Evolutionary conservation across 805 yeast species (phyloP).

Genomic region (Ogataea nakhonphanomensis): DNA sequence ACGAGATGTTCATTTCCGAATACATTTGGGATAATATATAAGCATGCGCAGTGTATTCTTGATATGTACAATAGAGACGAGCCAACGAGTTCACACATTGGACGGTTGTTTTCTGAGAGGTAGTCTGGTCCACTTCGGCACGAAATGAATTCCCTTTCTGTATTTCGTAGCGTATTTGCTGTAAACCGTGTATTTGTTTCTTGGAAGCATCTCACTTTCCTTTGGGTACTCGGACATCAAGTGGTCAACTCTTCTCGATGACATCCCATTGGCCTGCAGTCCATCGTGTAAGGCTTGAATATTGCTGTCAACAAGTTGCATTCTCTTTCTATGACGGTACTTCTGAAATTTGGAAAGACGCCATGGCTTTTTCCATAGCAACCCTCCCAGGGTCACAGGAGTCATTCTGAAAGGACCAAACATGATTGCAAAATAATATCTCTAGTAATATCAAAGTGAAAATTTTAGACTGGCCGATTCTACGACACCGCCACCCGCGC

Average conservation of each 20-base stretch:
- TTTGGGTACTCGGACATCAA: constrained; percentile 60
- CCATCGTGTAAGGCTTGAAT: constrained; percentile 61
- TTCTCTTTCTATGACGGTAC: constrained; percentile 76
- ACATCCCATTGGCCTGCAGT: constrained; percentile 33
- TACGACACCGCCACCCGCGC: constrained; percentile 12
- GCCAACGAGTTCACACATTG: constrained; percentile 41
- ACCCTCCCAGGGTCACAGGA: constrained; percentile 60
- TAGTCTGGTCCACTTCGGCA: constrained; percentile 88
- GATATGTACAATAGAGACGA: constrained; percentile 14
- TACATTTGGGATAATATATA: constrained; percentile 70
- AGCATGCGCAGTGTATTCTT: constrained; percentile 10
- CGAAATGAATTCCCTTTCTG: constrained; percentile 83
- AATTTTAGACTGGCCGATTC: background rate
- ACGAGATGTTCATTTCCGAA: constrained; percentile 68
- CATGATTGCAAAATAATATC: constrained; percentile 15
- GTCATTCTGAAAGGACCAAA: constrained; percentile 68
- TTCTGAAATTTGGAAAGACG: constrained; percentile 79
- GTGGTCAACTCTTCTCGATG: constrained; percentile 33
- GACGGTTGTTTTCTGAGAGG: constrained; percentile 78
- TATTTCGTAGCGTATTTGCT: constrained; percentile 70
- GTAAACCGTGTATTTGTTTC: constrained; percentile 86
- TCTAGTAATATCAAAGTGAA: background rate
- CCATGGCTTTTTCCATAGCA: constrained; percentile 77
- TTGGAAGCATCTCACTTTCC: constrained; percentile 74
- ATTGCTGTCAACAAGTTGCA: constrained; percentile 77